These are phyloP conservation scores for Rosa rugosa DNA, from an alignment of 306 rosid species.

Conservation along the genomic window DNA sequence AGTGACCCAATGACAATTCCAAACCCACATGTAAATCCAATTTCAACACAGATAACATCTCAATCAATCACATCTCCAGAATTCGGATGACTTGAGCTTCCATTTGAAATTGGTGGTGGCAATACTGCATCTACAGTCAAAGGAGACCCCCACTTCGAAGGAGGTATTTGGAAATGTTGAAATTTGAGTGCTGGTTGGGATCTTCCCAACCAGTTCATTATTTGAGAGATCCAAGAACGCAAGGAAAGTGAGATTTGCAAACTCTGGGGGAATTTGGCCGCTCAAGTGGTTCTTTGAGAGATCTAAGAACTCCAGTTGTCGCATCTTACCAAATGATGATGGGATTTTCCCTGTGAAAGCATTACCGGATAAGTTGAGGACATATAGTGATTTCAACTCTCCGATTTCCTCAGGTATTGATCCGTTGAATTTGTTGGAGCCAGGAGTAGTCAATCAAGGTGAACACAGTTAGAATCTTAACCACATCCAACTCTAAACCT, in stretches of 20 bases:
- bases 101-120: background rate
- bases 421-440: background rate
- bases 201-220: background rate
- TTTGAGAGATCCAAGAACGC: background rate
- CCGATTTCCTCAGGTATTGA: background rate
- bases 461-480: background rate
- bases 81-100: background rate
- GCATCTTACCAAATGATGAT: background rate
- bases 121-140: too few relatives aligned
- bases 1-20: background rate
- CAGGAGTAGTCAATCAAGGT: background rate
- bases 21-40: background rate
- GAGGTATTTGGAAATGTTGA: too few relatives aligned
- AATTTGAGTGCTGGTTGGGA: too few relatives aligned
- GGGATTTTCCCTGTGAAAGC: background rate
- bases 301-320: background rate
- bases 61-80: background rate
- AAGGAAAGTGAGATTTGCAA: background rate
- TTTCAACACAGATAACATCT: background rate
- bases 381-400: background rate
- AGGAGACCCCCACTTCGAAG: too few relatives aligned
- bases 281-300: background rate
- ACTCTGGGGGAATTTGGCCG: background rate
- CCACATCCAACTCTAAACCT: too few relatives aligned
- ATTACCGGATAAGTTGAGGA: constrained; percentile 4